These are phyloP conservation scores for Hirsutella minnesotensis DNA, from an alignment of 2,329 filamentous ascomycete species.

Conservation along the genomic window DNA sequence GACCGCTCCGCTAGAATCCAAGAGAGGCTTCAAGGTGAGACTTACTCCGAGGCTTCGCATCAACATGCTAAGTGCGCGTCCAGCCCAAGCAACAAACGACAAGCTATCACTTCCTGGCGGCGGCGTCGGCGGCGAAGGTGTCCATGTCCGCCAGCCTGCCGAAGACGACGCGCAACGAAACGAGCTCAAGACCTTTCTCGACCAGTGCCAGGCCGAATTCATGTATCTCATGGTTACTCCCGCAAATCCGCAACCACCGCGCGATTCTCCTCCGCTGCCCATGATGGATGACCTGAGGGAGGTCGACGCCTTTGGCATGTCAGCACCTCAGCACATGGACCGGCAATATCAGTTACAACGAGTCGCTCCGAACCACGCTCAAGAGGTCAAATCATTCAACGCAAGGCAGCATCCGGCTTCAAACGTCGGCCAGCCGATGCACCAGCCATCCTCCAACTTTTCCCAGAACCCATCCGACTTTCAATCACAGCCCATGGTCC, in stretches of 20 bases:
- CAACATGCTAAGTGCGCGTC: constrained; percentile 7
- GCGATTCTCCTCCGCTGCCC: constrained; percentile 47
- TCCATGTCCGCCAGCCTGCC: constrained; percentile 32
- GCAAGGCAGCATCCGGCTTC: constrained; percentile 40
- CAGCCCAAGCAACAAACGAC: constrained; percentile 28
- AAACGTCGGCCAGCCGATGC: constrained; percentile 47
- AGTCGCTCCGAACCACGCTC: constrained; percentile 43
- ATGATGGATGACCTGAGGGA: constrained; percentile 49
- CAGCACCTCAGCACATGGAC: constrained; percentile 27
- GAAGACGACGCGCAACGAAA: constrained; percentile 40
- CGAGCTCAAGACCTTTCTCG: constrained; percentile 48
- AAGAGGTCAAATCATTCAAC: constrained; percentile 38
- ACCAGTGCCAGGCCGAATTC: constrained; percentile 54
- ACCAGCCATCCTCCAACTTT: constrained; percentile 23
- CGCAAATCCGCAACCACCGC: constrained; percentile 52
- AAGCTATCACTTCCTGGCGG: constrained; percentile 30
- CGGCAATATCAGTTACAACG: constrained; percentile 26
- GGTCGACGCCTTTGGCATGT: constrained; percentile 37
- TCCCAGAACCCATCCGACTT: constrained; percentile 22
- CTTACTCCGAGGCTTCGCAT: constrained; percentile 1
- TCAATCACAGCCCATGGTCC: constrained; percentile 38
- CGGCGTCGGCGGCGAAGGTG: constrained; percentile 27
- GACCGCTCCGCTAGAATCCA: constrained; percentile 41
- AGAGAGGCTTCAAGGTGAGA: constrained; percentile 43
- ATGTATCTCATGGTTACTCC: constrained; percentile 58